These are phyloP conservation scores for Pythium brachiatum DNA, from an alignment of 352 stramenopile species.

Conservation along the genomic window DNA sequence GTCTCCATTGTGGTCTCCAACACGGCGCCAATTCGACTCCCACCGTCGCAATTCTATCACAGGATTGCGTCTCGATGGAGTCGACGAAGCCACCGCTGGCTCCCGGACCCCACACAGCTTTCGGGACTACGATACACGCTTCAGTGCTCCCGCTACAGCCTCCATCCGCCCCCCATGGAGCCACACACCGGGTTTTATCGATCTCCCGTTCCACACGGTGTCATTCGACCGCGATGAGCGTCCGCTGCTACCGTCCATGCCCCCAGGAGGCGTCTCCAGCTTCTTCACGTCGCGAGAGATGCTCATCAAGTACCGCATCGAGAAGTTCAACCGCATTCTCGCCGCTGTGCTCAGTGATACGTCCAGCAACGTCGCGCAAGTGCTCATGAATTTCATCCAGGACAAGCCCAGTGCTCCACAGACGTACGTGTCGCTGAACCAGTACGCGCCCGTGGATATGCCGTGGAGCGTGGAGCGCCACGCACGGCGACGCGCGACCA, in stretches of 20 bases:
- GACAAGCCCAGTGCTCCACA: conserved; percentile 60
- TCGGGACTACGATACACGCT: conserved; percentile 29
- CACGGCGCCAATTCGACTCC: conserved; percentile 12
- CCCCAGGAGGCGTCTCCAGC: conserved; percentile 48
- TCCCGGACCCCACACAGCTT: conserved; percentile 13
- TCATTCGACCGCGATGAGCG: conserved; percentile 49
- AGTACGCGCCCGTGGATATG: conserved; percentile 74
- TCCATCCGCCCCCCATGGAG: conserved; percentile 21
- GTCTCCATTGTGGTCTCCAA: conserved; percentile 54
- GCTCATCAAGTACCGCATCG: conserved; percentile 62
- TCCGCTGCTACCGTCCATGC: conserved; percentile 53
- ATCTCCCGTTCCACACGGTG: conserved; percentile 51
- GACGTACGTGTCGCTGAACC: conserved; percentile 66
- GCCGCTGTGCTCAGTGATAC: conserved; percentile 67
- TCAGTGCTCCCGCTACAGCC: conserved; percentile 16
- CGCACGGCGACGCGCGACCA: conserved; percentile 60
- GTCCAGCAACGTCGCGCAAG: conserved; percentile 48
- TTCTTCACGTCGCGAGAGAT: conserved; percentile 58
- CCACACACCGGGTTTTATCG: conserved; percentile 40
- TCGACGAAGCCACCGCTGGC: conserved; percentile 29
- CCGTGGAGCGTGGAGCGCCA: conserved; percentile 61
- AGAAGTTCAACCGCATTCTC: conserved; percentile 70
- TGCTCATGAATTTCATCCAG: conserved; percentile 78
- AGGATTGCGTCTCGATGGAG: conserved; percentile 20
- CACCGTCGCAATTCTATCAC: conserved; percentile 29